Evolutionary conservation across 257 asterid genomes (phyloP).

Genomic region (Solanum rostratum): DNA sequence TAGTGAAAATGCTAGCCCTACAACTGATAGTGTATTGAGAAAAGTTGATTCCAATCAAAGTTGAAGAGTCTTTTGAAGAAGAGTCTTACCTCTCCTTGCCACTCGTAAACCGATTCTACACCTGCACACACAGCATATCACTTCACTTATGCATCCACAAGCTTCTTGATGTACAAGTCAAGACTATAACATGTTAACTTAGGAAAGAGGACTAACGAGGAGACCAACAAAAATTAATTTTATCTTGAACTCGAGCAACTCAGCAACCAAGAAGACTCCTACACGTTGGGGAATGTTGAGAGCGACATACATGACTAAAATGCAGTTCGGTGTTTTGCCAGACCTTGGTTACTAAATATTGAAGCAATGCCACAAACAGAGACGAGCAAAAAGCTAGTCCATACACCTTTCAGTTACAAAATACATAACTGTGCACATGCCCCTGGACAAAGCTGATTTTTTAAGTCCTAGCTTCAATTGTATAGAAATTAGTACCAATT

Average conservation of each 20-base stretch:
- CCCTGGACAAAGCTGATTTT: background rate
- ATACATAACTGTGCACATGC: background rate
- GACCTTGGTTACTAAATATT: background rate
- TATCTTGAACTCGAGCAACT: background rate
- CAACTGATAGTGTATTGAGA: background rate
- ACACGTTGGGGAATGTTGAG: background rate
- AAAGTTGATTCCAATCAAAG: background rate
- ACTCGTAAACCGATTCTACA: slow-evolving; percentile 74
- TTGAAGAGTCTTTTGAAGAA: background rate
- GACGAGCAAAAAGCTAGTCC: background rate
- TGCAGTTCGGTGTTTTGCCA: background rate
- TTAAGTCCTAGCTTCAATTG: background rate
- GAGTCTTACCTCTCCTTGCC: slow-evolving; percentile 80
- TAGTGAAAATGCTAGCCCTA: background rate
- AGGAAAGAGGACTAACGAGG: background rate
- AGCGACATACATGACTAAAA: background rate
- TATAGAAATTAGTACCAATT: background rate
- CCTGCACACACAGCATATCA: slow-evolving; percentile 34
- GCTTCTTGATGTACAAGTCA: background rate
- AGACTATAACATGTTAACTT: background rate
- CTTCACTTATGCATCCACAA: background rate
- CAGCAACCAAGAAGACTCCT: background rate
- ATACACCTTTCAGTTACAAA: background rate
- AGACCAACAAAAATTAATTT: background rate
- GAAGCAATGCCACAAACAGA: background rate